phyloP scores from a whole-genome alignment of 2,329 filamentous ascomycete species.

The Sclerotinia trifoliorum region DNA sequence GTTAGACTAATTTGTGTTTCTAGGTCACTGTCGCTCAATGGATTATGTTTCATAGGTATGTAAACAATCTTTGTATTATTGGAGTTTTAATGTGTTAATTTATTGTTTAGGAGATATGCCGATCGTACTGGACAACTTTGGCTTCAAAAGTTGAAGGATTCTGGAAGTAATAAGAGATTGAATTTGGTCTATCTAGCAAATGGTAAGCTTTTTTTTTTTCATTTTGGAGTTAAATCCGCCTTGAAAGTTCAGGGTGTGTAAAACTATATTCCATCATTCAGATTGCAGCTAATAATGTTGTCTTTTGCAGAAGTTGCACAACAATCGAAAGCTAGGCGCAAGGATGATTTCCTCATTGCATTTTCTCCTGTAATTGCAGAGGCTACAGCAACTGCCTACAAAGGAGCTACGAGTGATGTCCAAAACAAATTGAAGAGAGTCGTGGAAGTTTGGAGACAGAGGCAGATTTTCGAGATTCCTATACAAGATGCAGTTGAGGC shows the following conservation, averaged over 20 bases:
- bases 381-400: conserved; percentile 86
- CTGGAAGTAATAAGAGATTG: conserved; percentile 78
- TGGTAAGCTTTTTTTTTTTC: conserved; percentile 52
- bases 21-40: conserved; percentile 88
- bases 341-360: conserved; percentile 87
- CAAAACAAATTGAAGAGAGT: conserved; percentile 86
- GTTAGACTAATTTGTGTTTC: conserved; percentile 18
- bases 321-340: conserved; percentile 88
- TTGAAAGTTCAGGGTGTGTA: neutral
- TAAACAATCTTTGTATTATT: conserved; percentile 17
- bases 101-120: conserved; percentile 71
- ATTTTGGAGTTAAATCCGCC: conserved; percentile 31
- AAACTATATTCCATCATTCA: conserved; percentile 23
- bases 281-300: conserved; percentile 29
- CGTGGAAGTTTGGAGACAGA: conserved; percentile 89
- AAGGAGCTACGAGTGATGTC: conserved; percentile 79
- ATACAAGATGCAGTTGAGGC: conserved; percentile 80
- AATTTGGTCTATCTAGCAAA: conserved; percentile 95
- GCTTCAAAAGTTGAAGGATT: conserved; percentile 86
- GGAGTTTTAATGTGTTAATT: conserved; percentile 36
- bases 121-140: conserved; percentile 89
- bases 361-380: conserved; percentile 92
- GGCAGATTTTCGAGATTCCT: conserved; percentile 76
- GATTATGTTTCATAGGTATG: conserved; percentile 98
- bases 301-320: conserved; percentile 77